Conservation (phyloP, 73 alveolate species). For the Urostyla sp. region DNA sequence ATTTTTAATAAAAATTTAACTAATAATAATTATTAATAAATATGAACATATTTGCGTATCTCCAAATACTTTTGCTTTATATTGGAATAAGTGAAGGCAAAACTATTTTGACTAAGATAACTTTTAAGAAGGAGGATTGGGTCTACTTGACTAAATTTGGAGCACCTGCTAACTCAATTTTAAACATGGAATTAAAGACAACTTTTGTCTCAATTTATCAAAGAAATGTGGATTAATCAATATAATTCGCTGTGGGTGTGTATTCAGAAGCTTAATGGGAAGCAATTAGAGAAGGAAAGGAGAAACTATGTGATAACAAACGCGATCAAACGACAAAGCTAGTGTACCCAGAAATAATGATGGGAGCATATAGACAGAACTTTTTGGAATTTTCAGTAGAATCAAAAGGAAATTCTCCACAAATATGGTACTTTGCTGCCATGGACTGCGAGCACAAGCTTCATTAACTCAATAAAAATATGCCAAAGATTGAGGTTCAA, state of each 20-base stretch:
- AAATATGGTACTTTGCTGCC: conserved; percentile 41
- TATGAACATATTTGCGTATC: no score
- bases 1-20: no score
- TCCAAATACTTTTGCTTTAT: not conserved
- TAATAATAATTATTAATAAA: no score
- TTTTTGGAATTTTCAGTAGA: not conserved
- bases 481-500: conserved; percentile 49
- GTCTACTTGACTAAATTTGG: conserved; percentile 51
- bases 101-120: not conserved
- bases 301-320: conserved; percentile 28
- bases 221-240: conserved; percentile 5
- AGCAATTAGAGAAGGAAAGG: not conserved
- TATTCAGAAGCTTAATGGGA: conserved; percentile 19
- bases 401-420: conserved; percentile 5
- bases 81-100: not conserved
- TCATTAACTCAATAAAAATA: conserved; percentile 4
- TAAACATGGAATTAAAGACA: not conserved
- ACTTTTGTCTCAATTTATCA: not conserved
- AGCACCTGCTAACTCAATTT: conserved; percentile 1
- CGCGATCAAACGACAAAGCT: not conserved
- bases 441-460: conserved; percentile 53
- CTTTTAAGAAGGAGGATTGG: conserved; percentile 15
- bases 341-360: not conserved
- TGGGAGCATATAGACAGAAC: conserved; percentile 8
- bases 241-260: conserved; percentile 1